phyloP scores from a whole-genome alignment of 2,329 filamentous ascomycete species.

The Neopestalotiopsis sp. region DNA sequence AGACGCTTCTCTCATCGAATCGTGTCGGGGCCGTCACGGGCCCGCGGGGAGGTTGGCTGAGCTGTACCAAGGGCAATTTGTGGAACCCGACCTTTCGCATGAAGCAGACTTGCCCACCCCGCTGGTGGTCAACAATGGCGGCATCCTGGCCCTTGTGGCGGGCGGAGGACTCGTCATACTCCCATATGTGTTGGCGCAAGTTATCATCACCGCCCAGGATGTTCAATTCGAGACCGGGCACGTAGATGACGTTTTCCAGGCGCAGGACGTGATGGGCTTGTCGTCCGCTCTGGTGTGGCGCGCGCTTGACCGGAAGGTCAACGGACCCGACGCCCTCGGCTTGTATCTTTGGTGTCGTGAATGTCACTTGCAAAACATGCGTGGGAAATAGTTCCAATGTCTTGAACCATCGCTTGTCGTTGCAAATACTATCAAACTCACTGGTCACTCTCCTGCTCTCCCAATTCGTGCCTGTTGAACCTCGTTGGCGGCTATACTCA shows the following conservation, averaged over 20 bases:
- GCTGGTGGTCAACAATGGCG: not conserved
- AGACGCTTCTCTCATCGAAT: not conserved
- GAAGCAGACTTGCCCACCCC: not conserved
- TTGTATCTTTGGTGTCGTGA: not conserved
- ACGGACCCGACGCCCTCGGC: not conserved
- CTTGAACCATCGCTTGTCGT: slow-evolving; percentile 1
- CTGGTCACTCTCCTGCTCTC: not conserved
- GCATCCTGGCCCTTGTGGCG: not conserved
- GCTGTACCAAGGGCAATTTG: not conserved
- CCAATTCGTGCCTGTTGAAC: not conserved
- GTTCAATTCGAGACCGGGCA: not conserved
- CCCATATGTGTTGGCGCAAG: not conserved
- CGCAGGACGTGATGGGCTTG: not conserved
- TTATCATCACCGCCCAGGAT: too few relatives aligned
- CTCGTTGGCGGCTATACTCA: not conserved
- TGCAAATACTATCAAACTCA: not conserved
- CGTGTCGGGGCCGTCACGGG: not conserved
- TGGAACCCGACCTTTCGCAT: not conserved
- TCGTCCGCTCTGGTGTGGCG: not conserved
- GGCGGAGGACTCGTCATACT: not conserved
- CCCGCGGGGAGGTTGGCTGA: not conserved
- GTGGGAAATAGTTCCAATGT: not conserved
- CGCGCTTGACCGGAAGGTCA: not conserved
- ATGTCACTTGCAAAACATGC: not conserved
- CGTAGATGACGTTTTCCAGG: not conserved